These are phyloP conservation scores for Tephrocybe rancida DNA, from an alignment of 768 basidiomycete species.

Conservation along the genomic window DNA sequence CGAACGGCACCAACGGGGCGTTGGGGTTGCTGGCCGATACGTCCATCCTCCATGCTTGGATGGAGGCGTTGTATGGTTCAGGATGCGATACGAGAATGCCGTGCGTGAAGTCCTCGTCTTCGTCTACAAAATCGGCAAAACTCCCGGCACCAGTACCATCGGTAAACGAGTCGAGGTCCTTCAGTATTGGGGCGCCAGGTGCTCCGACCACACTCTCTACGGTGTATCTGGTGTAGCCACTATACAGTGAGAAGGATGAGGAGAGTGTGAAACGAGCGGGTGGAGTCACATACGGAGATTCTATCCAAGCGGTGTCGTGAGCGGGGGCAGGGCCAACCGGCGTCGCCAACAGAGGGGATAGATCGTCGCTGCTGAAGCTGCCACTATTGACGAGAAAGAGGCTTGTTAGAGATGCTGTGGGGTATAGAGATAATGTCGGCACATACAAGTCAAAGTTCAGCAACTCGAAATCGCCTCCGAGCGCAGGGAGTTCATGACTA, in stretches of 20 bases:
- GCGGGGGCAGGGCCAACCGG: constrained; percentile 5
- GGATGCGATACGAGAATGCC: constrained; percentile 35
- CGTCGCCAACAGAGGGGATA: constrained; percentile 11
- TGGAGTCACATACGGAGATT: constrained; percentile 16
- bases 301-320: constrained; percentile 13
- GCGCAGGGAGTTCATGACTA: not conserved
- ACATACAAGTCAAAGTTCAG: constrained; percentile 9
- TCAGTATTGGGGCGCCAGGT: constrained; percentile 51
- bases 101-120: constrained; percentile 29
- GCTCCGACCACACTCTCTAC: constrained; percentile 21
- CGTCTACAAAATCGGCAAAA: constrained; percentile 45
- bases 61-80: constrained; percentile 26
- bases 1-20: constrained; percentile 9
- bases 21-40: constrained; percentile 27
- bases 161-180: constrained; percentile 63
- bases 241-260: constrained; percentile 7
- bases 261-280: constrained; percentile 2
- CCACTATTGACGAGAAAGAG: not conserved
- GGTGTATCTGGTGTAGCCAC: constrained; percentile 10
- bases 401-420: not conserved
- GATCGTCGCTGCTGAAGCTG: not conserved
- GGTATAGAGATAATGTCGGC: not conserved
- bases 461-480: not conserved
- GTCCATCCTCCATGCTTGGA: constrained; percentile 47
- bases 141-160: constrained; percentile 56